Evolutionary conservation across 139 green algal genomes (phyloP).

Genomic region (Edaphochlamys debaryana): DNA sequence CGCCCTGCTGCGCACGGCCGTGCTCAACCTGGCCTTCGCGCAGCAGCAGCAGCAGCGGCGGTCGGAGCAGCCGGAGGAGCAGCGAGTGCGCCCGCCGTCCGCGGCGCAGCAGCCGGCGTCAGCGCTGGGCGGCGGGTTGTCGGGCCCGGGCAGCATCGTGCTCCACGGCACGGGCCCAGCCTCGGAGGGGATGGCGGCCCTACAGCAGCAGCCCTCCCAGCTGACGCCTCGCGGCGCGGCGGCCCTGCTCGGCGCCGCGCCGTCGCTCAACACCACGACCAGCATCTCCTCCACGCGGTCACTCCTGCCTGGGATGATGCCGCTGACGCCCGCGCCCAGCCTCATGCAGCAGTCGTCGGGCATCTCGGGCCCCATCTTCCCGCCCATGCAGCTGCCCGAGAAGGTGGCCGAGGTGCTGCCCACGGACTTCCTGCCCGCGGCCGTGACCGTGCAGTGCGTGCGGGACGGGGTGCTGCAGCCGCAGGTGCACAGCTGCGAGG

Average conservation of each 20-base stretch:
- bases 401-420: conserved; percentile 34
- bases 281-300: conserved; percentile 17
- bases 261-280: neutral
- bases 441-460: conserved; percentile 16
- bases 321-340: too few relatives aligned
- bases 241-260: neutral
- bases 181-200: neutral
- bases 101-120: too few relatives aligned
- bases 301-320: too few relatives aligned
- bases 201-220: neutral
- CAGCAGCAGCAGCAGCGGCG: too few relatives aligned
- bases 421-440: conserved; percentile 23
- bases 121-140: too few relatives aligned
- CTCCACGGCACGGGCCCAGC: too few relatives aligned
- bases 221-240: neutral
- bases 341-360: neutral
- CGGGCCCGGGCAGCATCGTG: too few relatives aligned
- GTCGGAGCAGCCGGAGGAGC: too few relatives aligned
- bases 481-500: conserved; percentile 11
- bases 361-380: neutral
- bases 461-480: conserved; percentile 14
- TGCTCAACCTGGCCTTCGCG: too few relatives aligned
- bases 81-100: too few relatives aligned
- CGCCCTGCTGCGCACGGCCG: too few relatives aligned
- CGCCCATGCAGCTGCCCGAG: conserved; percentile 1